Evolutionary conservation across 768 basidiomycete species (phyloP), one percentile per base, ranked within the genome.

Genomic region (Pseudohyphozyma bogoriensis): DNA sequence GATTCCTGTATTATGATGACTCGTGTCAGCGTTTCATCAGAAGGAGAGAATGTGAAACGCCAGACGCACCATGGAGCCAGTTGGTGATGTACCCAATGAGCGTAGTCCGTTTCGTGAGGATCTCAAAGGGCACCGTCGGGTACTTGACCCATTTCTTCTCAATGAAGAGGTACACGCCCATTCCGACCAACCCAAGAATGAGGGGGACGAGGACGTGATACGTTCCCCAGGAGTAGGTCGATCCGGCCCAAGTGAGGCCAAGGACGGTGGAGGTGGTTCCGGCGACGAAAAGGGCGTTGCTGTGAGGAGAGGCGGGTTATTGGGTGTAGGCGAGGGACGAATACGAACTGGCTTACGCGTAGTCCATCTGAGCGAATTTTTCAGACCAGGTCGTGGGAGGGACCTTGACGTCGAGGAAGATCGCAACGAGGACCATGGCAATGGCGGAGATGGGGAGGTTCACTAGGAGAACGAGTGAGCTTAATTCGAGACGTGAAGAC

Each of bases 131-230:
- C 4, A 76, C 68, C 29, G 68, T 69, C 16, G 70, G 68, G 32
- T 67, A n/a, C 37, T 60, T 59, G 52, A 74, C 70, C 79, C 78
- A 26, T 76, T 76, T 45, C 81, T 82, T 66, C 75, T 85, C 45
- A 84, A 85, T 77, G 4, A 70, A 33, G 2, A 81, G 31, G 62
- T 79, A 71, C 80, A 79, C n/a, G 80, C 78, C 60, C 81, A 86
- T 77, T 79, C 84, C 66, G 78, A 81, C 59, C 69, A 80, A 35
- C 75, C 82, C 67, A 79, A 81, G 20, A 74, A 79, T 18, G 2
- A 82, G 71, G 0, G 80, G 78, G 2, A 73, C 72, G 72, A 76
- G 18, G 74, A 78, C 33, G 73, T 62, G 64, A 18, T 68, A 70
- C 0, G 76, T 77, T 3, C 57, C 60, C 81, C 81, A 82, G 0